Evolutionary conservation across 106 monocot genomes (phyloP).

Genomic region (Dendrobium officinale): DNA sequence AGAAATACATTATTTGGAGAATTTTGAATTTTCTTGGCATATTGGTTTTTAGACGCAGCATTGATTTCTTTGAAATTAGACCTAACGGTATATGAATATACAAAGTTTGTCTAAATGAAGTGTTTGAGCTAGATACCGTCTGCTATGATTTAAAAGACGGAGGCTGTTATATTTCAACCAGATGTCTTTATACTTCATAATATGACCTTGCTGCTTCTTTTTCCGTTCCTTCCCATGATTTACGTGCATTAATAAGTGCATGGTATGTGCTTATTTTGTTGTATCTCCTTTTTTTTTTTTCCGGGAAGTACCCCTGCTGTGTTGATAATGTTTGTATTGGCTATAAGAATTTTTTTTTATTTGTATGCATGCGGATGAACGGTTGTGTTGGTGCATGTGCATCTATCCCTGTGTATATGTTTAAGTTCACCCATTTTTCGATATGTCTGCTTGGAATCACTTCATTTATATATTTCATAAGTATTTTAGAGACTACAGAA

Average conservation of each 20-base stretch:
- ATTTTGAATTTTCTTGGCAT: not conserved
- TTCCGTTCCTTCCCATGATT: no score
- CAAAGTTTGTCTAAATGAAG: not conserved
- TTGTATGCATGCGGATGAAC: not conserved
- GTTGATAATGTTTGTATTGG: not conserved
- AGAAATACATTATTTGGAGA: not conserved
- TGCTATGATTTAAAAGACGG: not conserved
- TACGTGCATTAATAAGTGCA: no score
- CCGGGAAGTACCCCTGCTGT: no score
- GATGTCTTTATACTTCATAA: no score
- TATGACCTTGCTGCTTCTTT: no score
- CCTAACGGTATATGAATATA: not conserved
- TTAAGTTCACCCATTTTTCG: not conserved
- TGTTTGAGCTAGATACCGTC: not conserved
- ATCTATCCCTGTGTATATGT: not conserved
- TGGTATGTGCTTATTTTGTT: no score
- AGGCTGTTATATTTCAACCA: not conserved
- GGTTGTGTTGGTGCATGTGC: not conserved
- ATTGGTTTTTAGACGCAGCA: not conserved
- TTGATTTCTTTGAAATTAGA: not conserved
- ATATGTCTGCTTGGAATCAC: not conserved
- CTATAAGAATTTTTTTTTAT: not conserved
- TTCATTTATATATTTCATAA: not conserved
- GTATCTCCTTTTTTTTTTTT: no score
- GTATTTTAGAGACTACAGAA: not conserved